Base-by-base conservation (phyloP, 108 stramenopile genomes). In the Conticribra weissflogii region DNA sequence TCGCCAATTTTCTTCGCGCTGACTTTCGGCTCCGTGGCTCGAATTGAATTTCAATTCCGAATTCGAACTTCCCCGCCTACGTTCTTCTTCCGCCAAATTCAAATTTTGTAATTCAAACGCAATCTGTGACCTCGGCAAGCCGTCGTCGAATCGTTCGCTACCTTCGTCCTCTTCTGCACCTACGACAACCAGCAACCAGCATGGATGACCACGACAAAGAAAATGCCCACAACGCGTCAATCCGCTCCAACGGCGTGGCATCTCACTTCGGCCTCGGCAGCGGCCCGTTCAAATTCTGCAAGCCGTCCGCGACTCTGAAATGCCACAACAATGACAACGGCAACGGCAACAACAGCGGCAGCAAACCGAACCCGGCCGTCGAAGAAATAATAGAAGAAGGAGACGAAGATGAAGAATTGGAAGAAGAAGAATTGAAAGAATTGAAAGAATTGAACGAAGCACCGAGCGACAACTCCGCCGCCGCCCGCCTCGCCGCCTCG, bases 401-500 rank as follows among this genome's bases (percentile, higher is more conserved):
- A n/a, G n/a, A n/a, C n/a, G n/a, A n/a, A n/a, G n/a, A n/a, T n/a
- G n/a, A n/a, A n/a, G n/a, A n/a, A n/a, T n/a, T n/a, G n/a, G n/a
- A n/a, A n/a, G n/a, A n/a, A n/a, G n/a, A n/a, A n/a, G n/a, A n/a
- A n/a, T n/a, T n/a, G n/a, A n/a, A n/a, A n/a, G n/a, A n/a, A n/a
- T n/a, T n/a, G n/a, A n/a, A n/a, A n/a, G n/a, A n/a, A n/a, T n/a
- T n/a, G n/a, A 48, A 46, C 29, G 53, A 66, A 72, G 58, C 56
- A 9, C n/a, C 33, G 60, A 28, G 71, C 57, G 44, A 81, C 69
- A 29, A 52, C 57, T n/a, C n/a, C n/a, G n/a, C n/a, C n/a, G n/a
- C n/a, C n/a, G n/a, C n/a, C n/a, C n/a, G n/a, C n/a, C n/a, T n/a
- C 23, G 83, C 85, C 44, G 52, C 72, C 45, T 63, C 78, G 12